Percentiles rank a stretch among this genome's conserved stretches.
Conservation (phyloP, 129 eudicot genomes). For the Rutidosis leptorrhynchoides region DNA sequence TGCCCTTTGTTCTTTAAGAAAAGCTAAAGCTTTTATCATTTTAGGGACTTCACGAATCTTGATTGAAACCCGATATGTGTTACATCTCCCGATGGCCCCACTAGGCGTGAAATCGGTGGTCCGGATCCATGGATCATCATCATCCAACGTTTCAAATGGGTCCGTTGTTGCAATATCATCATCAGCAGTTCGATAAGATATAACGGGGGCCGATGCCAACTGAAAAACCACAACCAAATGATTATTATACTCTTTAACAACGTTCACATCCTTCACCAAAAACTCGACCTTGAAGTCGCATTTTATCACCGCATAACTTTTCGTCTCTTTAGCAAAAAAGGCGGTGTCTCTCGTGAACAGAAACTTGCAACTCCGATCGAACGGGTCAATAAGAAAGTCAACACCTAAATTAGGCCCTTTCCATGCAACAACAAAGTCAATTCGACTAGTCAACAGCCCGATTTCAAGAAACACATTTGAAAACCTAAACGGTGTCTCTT, state of each 20-base stretch:
- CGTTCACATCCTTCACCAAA: constrained; percentile 46
- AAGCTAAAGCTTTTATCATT: constrained; percentile 42
- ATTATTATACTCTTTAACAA: not conserved
- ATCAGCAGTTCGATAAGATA: constrained; percentile 67
- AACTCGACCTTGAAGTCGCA: constrained; percentile 62
- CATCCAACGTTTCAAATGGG: constrained; percentile 66
- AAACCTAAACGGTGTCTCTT: constrained; percentile 41
- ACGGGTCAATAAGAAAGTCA: constrained; percentile 63
- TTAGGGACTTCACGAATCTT: constrained; percentile 46
- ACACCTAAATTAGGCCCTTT: constrained; percentile 46
- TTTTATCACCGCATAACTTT: constrained; percentile 35
- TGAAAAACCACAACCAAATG: constrained; percentile 42
- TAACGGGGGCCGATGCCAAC: constrained; percentile 48
- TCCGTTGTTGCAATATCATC: constrained; percentile 51
- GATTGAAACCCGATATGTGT: constrained; percentile 45
- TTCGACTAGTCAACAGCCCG: constrained; percentile 41
- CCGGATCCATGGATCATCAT: constrained; percentile 83
- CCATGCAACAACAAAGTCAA: constrained; percentile 58
- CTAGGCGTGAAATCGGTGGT: constrained; percentile 64
- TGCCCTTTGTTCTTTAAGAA: constrained; percentile 42
- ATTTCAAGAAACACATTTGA: constrained; percentile 43
- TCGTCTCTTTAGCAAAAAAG: constrained; percentile 45
- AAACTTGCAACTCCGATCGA: constrained; percentile 47
- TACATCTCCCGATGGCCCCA: constrained; percentile 73
- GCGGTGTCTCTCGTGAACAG: constrained; percentile 51